phyloP scores from a whole-genome alignment of 176 grass and related monocot genomes.

The Stipa capillata region DNA sequence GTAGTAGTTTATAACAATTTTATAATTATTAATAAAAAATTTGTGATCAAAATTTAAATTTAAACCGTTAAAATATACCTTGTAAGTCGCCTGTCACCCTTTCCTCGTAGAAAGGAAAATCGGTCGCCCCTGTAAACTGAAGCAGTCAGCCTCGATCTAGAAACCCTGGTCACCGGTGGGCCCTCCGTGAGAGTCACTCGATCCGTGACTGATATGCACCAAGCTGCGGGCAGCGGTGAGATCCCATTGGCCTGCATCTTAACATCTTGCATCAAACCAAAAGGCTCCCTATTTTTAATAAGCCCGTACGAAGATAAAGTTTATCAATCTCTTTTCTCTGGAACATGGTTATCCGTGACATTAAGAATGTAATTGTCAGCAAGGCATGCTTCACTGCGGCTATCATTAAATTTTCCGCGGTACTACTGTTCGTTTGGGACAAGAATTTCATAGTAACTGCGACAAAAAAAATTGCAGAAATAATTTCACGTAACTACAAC shows the following conservation, averaged over 20 bases:
- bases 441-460: no score
- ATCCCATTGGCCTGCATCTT: slow-evolving; percentile 20
- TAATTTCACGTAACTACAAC: no score
- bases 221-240: not conserved
- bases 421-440: not conserved
- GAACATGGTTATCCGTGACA: not conserved
- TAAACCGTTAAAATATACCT: no score
- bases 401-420: not conserved
- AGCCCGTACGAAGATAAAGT: not conserved
- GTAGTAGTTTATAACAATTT: no score
- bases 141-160: not conserved
- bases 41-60: no score
- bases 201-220: slow-evolving; percentile 12
- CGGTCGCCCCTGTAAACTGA: not conserved
- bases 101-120: not conserved
- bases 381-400: not conserved
- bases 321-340: not conserved
- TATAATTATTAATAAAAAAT: no score
- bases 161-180: not conserved
- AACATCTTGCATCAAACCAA: slow-evolving; percentile 5
- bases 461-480: no score
- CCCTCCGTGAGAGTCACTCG: not conserved
- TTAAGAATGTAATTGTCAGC: not conserved
- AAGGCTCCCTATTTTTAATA: not conserved
- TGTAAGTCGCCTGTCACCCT: no score